Conservation (phyloP, 1,284 basidiomycete genomes). For the Sporisorium exsertum region DNA sequence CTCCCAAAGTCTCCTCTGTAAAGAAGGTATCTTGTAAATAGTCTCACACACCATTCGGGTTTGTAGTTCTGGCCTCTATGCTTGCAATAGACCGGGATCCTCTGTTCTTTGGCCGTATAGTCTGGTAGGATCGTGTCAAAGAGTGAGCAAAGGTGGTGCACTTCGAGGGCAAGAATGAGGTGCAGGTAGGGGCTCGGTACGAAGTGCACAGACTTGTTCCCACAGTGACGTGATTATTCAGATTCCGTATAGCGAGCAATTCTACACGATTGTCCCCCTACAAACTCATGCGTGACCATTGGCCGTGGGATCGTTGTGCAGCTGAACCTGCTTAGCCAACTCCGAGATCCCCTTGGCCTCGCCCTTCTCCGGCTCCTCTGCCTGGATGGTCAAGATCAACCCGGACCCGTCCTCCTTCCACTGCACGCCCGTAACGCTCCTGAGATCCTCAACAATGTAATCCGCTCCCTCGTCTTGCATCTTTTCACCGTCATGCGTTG, state of each 20-base stretch:
- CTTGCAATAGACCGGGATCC: neutral
- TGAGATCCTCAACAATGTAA: constrained; percentile 64
- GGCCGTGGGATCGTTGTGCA: constrained; percentile 32
- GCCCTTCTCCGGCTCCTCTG: constrained; percentile 48
- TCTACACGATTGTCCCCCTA: neutral
- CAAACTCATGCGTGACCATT: constrained; percentile 15
- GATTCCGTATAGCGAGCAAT: neutral
- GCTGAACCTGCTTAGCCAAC: constrained; percentile 39
- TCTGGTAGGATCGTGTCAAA: no score
- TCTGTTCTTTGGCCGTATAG: neutral
- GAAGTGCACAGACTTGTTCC: neutral
- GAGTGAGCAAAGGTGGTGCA: no score
- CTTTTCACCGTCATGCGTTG: constrained; percentile 62
- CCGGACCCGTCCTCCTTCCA: constrained; percentile 58
- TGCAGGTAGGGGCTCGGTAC: no score
- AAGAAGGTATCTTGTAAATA: neutral
- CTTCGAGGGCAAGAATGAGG: no score
- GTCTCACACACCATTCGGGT: neutral
- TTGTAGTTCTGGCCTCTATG: neutral
- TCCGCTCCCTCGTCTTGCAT: constrained; percentile 61
- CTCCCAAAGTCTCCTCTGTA: neutral
- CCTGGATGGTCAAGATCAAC: constrained; percentile 56
- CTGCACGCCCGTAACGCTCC: constrained; percentile 50
- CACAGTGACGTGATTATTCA: neutral
- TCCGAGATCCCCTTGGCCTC: constrained; percentile 46